phyloP scores from a whole-genome alignment of 2,329 filamentous ascomycete genomes.

The Fusarium continuum region DNA sequence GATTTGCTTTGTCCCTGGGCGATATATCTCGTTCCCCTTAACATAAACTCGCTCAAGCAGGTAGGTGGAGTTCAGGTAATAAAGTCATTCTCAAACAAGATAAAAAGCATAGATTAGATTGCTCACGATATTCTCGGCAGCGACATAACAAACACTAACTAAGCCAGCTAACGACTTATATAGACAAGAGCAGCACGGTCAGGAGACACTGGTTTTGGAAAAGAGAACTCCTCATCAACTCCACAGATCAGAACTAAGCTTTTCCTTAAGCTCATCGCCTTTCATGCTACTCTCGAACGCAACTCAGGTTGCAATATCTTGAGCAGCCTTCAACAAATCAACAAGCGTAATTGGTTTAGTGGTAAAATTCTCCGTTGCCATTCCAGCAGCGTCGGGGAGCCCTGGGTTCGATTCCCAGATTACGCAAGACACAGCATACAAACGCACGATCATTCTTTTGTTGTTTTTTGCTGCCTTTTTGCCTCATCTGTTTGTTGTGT shows the following conservation, averaged over 20 bases:
- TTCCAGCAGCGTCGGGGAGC: background rate
- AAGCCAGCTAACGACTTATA: no score
- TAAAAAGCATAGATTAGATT: no score
- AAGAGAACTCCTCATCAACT: background rate
- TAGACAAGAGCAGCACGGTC: no score
- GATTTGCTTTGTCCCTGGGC: no score
- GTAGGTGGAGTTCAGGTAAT: no score
- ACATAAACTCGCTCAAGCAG: no score
- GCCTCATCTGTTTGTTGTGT: background rate
- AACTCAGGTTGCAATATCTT: accelerated
- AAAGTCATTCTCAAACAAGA: no score
- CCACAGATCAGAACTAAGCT: background rate
- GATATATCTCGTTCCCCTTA: no score
- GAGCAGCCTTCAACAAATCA: background rate
- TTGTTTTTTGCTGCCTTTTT: background rate
- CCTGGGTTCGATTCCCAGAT: background rate
- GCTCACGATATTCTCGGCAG: no score
- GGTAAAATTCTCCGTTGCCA: background rate
- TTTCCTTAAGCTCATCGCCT: background rate
- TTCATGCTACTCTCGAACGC: accelerated
- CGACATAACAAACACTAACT: no score
- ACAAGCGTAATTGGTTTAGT: background rate
- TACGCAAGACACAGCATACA: background rate
- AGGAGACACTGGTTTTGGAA: background rate
- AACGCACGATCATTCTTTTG: background rate